Percentiles rank a stretch among this genome's conserved stretches.
Evolutionary conservation across 2,329 filamentous ascomycete species (phyloP).

Genomic region (Emergomyces pasteurianus): DNA sequence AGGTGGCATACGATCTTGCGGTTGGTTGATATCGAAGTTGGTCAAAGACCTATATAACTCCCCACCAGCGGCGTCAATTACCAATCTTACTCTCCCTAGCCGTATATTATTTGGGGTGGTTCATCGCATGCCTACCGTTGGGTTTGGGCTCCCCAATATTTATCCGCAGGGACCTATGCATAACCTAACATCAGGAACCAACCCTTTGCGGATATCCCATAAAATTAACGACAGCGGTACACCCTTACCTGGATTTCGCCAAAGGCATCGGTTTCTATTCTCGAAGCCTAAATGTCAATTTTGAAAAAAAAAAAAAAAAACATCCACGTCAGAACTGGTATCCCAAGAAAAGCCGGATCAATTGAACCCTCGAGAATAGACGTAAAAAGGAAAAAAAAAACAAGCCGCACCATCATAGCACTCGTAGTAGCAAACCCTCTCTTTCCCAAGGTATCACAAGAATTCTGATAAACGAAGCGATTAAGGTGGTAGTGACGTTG

Average conservation of each 20-base stretch:
- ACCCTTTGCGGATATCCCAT: not conserved
- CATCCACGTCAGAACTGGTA: not conserved
- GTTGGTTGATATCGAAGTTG: slow-evolving; percentile 99
- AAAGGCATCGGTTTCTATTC: slow-evolving; percentile 94
- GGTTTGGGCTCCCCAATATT: slow-evolving; percentile 98
- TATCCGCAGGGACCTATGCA: slow-evolving; percentile 61
- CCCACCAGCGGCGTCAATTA: slow-evolving; percentile 9
- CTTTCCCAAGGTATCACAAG: not conserved
- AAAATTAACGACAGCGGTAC: not conserved
- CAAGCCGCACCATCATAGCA: slow-evolving; percentile 7
- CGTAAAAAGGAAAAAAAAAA: not conserved
- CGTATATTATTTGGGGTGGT: not conserved
- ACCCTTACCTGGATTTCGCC: slow-evolving; percentile 66
- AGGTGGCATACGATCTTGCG: slow-evolving; percentile 94
- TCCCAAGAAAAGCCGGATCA: not conserved
- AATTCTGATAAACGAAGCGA: not conserved
- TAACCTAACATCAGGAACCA: not conserved
- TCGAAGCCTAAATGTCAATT: slow-evolving; percentile 27
- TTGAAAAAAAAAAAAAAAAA: not conserved
- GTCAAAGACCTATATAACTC: slow-evolving; percentile 53
- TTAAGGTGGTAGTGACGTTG: not conserved
- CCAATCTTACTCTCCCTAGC: too few relatives aligned
- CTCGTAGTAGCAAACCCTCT: slow-evolving; percentile 9
- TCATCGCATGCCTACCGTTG: slow-evolving; percentile 53
- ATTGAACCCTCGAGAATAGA: not conserved